Conservation (phyloP, 805 yeast genomes). For the Lipomyces mesembrius region DNA sequence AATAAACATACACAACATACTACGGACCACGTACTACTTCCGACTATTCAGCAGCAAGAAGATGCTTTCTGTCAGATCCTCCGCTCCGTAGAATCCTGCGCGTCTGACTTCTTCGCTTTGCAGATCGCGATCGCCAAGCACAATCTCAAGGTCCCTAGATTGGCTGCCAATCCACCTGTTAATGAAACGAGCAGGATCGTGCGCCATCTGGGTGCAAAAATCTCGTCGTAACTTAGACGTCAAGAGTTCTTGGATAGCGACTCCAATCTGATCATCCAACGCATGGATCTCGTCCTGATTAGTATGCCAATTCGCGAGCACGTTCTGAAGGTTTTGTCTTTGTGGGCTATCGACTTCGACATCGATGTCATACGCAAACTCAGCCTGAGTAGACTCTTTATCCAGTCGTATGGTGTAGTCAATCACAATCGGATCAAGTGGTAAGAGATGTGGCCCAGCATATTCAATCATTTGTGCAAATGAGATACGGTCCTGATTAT, state of each 20-base stretch:
- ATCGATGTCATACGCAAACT: conserved; percentile 73
- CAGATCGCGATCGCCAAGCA: conserved; percentile 87
- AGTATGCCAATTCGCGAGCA: conserved; percentile 49
- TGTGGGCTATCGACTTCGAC: conserved; percentile 55
- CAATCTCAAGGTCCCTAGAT: conserved; percentile 79
- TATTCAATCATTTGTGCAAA: conserved; percentile 75
- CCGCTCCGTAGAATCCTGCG: conserved; percentile 77
- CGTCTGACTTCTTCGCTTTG: conserved; percentile 87
- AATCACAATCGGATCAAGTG: conserved; percentile 77
- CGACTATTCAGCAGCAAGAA: conserved; percentile 48
- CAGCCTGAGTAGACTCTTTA: conserved; percentile 57
- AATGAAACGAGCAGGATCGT: conserved; percentile 78
- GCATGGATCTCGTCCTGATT: conserved; percentile 51
- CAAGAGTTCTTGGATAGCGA: conserved; percentile 58
- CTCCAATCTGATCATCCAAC: conserved; percentile 52
- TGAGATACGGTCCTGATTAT: conserved; percentile 57
- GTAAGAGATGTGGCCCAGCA: conserved; percentile 68
- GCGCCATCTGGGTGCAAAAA: conserved; percentile 73
- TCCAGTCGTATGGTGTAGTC: conserved; percentile 79
- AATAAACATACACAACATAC: neutral
- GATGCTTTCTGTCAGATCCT: conserved; percentile 75
- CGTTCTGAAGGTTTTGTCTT: conserved; percentile 44
- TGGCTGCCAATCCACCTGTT: conserved; percentile 78
- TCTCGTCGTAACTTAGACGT: conserved; percentile 66
- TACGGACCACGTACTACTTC: neutral